Evolutionary conservation across 1,284 basidiomycete species (phyloP).

Genomic region (Naganishia albida): DNA sequence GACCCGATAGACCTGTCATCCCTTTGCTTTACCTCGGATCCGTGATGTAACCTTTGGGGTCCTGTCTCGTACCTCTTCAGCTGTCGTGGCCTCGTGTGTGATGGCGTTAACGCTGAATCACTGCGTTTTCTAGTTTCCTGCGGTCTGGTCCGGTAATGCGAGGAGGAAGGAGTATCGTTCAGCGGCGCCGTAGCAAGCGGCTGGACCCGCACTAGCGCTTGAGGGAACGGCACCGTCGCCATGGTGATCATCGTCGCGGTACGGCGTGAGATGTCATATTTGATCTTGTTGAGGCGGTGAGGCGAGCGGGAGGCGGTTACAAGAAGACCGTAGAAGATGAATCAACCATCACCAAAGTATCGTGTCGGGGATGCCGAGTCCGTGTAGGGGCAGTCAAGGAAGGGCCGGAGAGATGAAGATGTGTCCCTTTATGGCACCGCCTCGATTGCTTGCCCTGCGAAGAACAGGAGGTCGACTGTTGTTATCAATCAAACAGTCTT

Average conservation of each 20-base stretch:
- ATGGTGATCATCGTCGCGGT: slow-evolving; percentile 1
- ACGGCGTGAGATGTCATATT: not conserved
- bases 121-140: not conserved
- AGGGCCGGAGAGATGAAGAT: not conserved
- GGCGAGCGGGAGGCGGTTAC: not conserved
- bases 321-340: slow-evolving; percentile 4
- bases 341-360: slow-evolving; percentile 4
- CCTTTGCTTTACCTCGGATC: not conserved
- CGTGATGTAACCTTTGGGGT: not conserved
- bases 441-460: not conserved
- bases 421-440: slow-evolving; percentile 7
- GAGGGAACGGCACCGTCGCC: slow-evolving; percentile 16
- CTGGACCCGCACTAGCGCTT: not conserved
- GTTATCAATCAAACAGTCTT: slow-evolving; percentile 3
- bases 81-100: slow-evolving; percentile 2
- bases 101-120: not conserved
- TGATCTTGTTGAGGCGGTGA: not conserved
- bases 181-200: slow-evolving; percentile 17
- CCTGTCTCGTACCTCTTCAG: not conserved
- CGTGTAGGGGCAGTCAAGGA: not conserved
- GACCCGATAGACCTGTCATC: slow-evolving; percentile 3
- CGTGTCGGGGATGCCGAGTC: not conserved
- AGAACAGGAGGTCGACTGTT: slow-evolving; percentile 3
- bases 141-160: not conserved
- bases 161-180: slow-evolving; percentile 11